Conservation (phyloP, 495 filamentous ascomycete species). For the Trichocladium antarcticum region DNA sequence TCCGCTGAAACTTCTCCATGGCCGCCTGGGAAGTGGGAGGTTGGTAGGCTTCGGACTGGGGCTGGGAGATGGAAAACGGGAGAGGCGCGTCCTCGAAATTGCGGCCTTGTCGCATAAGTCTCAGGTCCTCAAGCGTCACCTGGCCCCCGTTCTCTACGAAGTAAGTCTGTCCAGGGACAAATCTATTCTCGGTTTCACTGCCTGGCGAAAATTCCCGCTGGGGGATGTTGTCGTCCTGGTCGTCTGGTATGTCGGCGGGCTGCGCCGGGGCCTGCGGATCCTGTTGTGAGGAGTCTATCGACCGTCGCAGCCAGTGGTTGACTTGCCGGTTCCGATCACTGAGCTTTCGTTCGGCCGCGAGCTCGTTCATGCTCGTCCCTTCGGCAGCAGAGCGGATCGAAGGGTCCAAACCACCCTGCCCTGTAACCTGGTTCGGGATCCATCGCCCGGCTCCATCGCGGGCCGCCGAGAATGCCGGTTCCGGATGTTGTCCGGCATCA, state of each 20-base stretch:
- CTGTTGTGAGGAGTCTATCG: neutral
- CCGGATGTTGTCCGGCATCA: slow-evolving; percentile 16
- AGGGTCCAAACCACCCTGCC: slow-evolving; percentile 36
- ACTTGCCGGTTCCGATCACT: slow-evolving; percentile 34
- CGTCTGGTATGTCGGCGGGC: slow-evolving; percentile 6
- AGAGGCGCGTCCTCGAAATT: slow-evolving; percentile 40
- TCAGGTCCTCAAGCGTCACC: slow-evolving; percentile 33
- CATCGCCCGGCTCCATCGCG: slow-evolving; percentile 32
- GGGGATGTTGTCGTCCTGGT: slow-evolving; percentile 28
- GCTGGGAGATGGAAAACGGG: slow-evolving; percentile 29
- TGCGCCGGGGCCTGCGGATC: neutral
- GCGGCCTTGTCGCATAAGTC: slow-evolving; percentile 34
- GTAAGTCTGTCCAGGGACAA: slow-evolving; percentile 36
- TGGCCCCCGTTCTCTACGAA: slow-evolving; percentile 31
- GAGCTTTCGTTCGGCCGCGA: slow-evolving; percentile 23
- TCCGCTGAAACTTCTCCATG: slow-evolving; percentile 38
- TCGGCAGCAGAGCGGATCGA: slow-evolving; percentile 28
- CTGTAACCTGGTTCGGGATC: slow-evolving; percentile 26
- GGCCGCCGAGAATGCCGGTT: slow-evolving; percentile 8
- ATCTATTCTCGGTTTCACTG: slow-evolving; percentile 20
- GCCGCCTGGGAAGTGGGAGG: slow-evolving; percentile 43
- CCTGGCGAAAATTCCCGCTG: slow-evolving; percentile 29
- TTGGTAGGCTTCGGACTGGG: slow-evolving; percentile 28
- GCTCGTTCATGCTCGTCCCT: slow-evolving; percentile 33
- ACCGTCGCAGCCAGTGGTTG: slow-evolving; percentile 30